phyloP scores from a whole-genome alignment of 2,329 filamentous ascomycete species.

The Penicillium paneum region DNA sequence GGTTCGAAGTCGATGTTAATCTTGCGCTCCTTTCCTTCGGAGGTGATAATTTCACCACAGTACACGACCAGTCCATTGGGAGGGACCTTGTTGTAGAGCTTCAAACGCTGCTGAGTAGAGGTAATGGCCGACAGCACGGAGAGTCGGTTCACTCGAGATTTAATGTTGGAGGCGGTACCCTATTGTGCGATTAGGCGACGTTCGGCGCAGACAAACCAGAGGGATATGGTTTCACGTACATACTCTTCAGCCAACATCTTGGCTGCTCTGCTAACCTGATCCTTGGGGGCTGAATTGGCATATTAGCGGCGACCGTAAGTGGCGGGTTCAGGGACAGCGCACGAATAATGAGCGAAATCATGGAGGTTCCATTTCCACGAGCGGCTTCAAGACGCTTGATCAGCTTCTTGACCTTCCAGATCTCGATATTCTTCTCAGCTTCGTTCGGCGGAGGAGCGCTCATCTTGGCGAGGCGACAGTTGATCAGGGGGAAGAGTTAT shows the following conservation, averaged over 20 bases:
- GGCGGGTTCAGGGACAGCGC: conserved; percentile 40
- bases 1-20: conserved; percentile 99
- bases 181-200: conserved; percentile 36
- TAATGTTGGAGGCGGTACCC: conserved; percentile 99
- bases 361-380: conserved; percentile 96
- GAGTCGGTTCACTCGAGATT: conserved; percentile 97
- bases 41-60: conserved; percentile 99
- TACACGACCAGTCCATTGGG: conserved; percentile 97
- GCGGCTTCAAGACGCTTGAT: conserved; percentile 98
- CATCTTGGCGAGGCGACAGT: conserved; percentile 60
- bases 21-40: conserved; percentile 97
- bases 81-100: conserved; percentile 98
- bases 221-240: conserved; percentile 52
- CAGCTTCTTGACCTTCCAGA: conserved; percentile 96
- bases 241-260: conserved; percentile 99
- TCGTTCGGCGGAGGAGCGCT: conserved; percentile 78
- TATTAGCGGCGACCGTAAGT: conserved; percentile 19
- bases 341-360: conserved; percentile 99
- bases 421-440: conserved; percentile 94
- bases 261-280: conserved; percentile 90
- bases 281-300: conserved; percentile 73
- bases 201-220: not conserved
- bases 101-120: conserved; percentile 96
- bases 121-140: conserved; percentile 98
- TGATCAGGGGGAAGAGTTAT: conserved; percentile 21